Evolutionary conservation across 1,139 yeast genomes (phyloP), one percentile per base, ranked within the genome.

Genomic region (Saccharomyces hybrid): DNA sequence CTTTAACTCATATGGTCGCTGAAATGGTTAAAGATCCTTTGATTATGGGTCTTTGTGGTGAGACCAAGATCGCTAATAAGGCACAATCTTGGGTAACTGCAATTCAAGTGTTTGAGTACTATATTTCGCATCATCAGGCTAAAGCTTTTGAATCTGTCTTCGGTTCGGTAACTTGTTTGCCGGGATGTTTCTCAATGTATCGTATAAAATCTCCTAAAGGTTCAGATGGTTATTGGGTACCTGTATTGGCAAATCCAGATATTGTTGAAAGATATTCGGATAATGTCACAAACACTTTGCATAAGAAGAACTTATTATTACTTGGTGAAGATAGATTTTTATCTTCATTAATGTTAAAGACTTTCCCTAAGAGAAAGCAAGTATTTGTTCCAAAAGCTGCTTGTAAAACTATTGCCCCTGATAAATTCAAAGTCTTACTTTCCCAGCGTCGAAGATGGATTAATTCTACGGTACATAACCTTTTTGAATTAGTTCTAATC

Each of bases 371-470:
- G 69, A 81, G 99, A 70, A 89, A 87, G 62, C 97, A 88, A 72
- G 74, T 91, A n/a, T 93, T 93, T 69, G 86, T 93, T 7, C 89
- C 98, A 1, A 91, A 90, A 71, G 99, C 98, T 13, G 96, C 89
- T 11, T 93, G 98, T 76, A 90, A 90, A 70, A 93, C 99, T 1
- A 74, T 90, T 61, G 98, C 87, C 20, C 99, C 99, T 0, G 89
- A 86, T 61, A 78, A 78, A 55, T 90, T 93, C 70, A 78, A 73
- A 59, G 96, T 91, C 48, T 75, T 93, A 63, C 75, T 93, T 54
- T 91, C 98, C 1, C 99, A 93, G 71, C 85, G 99, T 70, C 88
- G 99, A 73, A 88, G 99, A 70, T 93, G 99, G 99, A 93, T 93
- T 65, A 93, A 93, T 72, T 90, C 98, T 2, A 93, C 99, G 0